Evolutionary conservation across 2,329 filamentous ascomycete species (phyloP).

Genomic region (Fusarium pilosicola): DNA sequence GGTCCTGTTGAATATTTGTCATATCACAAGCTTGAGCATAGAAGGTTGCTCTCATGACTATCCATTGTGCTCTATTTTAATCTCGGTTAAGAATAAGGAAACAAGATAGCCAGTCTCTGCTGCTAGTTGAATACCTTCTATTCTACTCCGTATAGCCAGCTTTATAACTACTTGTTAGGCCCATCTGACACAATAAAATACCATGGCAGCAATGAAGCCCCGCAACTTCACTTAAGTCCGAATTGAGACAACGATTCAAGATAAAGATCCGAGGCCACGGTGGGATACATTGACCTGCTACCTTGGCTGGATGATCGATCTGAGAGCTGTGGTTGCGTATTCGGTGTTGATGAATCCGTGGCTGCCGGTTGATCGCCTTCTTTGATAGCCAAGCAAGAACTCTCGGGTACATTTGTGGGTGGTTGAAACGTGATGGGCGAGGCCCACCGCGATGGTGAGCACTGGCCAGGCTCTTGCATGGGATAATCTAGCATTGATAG

Average conservation of each 20-base stretch:
- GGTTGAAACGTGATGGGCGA: slow-evolving; percentile 14
- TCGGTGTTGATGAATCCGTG: not conserved
- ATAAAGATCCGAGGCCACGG: not conserved
- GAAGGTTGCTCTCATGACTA: not conserved
- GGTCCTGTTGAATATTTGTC: not conserved
- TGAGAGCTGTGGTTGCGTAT: not conserved
- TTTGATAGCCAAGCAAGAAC: not conserved
- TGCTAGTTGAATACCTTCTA: not conserved
- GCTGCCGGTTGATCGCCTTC: not conserved
- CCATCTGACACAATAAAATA: not conserved
- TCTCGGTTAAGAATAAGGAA: not conserved
- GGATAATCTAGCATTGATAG: not conserved
- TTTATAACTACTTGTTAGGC: not conserved
- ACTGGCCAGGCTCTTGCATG: not conserved
- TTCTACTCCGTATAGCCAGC: not conserved
- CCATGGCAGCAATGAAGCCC: not conserved
- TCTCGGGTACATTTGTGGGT: not conserved
- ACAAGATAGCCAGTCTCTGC: not conserved
- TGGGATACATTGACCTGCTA: not conserved
- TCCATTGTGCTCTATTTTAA: not conserved
- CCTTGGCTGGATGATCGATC: not conserved
- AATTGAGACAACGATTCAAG: not conserved
- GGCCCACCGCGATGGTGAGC: not conserved
- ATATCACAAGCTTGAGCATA: not conserved
- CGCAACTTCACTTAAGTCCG: not conserved